These are phyloP conservation scores for Hysterangium stoloniferum DNA, from an alignment of 768 basidiomycete genomes.

Conservation along the genomic window DNA sequence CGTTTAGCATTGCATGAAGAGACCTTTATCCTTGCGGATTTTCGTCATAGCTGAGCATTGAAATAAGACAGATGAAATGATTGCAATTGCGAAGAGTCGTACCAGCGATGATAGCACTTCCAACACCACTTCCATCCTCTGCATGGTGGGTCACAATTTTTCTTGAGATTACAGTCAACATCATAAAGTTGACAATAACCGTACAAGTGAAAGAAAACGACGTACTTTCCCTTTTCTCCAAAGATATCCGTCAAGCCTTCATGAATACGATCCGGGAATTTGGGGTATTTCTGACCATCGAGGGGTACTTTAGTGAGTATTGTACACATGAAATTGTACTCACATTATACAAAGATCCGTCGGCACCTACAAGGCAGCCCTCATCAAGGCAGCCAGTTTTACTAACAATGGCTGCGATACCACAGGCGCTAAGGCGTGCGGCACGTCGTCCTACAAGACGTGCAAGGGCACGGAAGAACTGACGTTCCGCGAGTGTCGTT, in stretches of 20 bases:
- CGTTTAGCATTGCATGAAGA: slow-evolving; percentile 42
- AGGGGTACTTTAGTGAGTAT: neutral
- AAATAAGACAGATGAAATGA: neutral
- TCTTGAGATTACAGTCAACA: slow-evolving; percentile 23
- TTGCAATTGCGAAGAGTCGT: slow-evolving; percentile 17
- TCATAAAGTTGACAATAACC: neutral
- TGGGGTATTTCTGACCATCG: slow-evolving; percentile 84
- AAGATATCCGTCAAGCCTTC: slow-evolving; percentile 92
- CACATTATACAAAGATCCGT: slow-evolving; percentile 94
- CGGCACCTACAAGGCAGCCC: slow-evolving; percentile 83
- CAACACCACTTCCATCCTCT: slow-evolving; percentile 90
- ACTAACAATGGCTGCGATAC: slow-evolving; percentile 92
- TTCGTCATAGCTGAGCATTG: slow-evolving; percentile 76
- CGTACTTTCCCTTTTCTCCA: slow-evolving; percentile 89
- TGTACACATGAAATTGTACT: slow-evolving; percentile 21
- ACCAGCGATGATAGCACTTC: slow-evolving; percentile 93
- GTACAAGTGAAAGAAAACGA: slow-evolving; percentile 10
- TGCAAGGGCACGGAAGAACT: slow-evolving; percentile 94
- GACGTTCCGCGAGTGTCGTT: slow-evolving; percentile 91
- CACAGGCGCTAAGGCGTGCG: slow-evolving; percentile 86
- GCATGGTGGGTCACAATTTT: slow-evolving; percentile 77
- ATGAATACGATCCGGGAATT: slow-evolving; percentile 88
- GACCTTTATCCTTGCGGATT: slow-evolving; percentile 59
- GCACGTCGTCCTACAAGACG: slow-evolving; percentile 85
- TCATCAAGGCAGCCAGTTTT: slow-evolving; percentile 93